Base-by-base conservation (phyloP, 208 protist genomes). In the Wallacemonas collosoma region DNA sequence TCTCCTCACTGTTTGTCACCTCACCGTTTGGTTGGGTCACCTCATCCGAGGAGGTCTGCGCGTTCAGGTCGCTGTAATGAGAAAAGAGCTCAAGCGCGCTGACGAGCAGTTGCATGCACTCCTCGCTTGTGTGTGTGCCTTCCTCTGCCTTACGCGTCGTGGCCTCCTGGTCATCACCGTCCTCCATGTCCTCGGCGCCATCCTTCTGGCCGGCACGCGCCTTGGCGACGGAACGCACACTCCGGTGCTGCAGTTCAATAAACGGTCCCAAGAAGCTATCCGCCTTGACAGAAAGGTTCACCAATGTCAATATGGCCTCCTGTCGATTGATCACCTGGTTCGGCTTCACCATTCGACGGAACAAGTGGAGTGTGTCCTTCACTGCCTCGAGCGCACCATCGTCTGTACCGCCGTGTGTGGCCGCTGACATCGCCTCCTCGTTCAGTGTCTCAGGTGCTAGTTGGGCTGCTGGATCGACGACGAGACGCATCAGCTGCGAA, bases 301-400 rank as follows among this genome's bases (percentile, higher is more conserved):
- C 81, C 9, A 94, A 68, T 38, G 93, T 63, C 71, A 96, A 77
- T 58, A 96, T 81, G 40, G 75, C 62, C 79, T 95, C 92, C 72
- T 96, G 92, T 15, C 92, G 86, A 68, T 96, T 96, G 77, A 95
- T 83, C 15, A 96, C 83, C 69, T 96, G 89, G 71, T 95, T 95
- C 8, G 92, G 88, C 79, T 96, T 96, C 72, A 94, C 83, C 73
- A 96, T 73, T 53, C 83, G 83, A 14, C 88, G 87, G 78, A 95
- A 86, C 1, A 95, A 75, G 57, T 81, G 77, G 17, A 82, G 6
- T 6, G 60, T 65, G 17, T 65, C 60, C 11, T 65, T 41, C 3
- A 26, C 9, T 4, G 57, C 57, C 17, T 4, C 12, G 5, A n/a
- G 62, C 61, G 91, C 50, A 11, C 79, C 75, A 41, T 71, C 68